phyloP scores from a whole-genome alignment of 768 basidiomycete species.

The Lactarius psammicola region DNA sequence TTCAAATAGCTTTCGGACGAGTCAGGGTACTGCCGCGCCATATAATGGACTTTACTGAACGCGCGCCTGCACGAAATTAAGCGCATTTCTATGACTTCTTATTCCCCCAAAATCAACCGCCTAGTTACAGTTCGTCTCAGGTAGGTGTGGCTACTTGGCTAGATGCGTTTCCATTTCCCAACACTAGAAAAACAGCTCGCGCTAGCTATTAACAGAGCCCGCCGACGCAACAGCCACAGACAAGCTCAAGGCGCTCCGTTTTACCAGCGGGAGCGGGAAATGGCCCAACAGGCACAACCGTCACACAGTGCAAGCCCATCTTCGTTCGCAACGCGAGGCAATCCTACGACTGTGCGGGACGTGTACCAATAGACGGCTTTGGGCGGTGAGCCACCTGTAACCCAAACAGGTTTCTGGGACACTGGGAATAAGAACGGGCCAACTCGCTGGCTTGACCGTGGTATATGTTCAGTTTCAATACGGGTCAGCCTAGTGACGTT shows the following conservation, averaged over 20 bases:
- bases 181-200: neutral
- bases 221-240: conserved; percentile 16
- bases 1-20: too few species aligned
- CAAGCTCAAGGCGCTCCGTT: conserved; percentile 1
- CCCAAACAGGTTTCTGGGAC: neutral
- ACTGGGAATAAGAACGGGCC: neutral
- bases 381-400: neutral
- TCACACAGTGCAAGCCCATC: neutral
- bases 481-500: neutral
- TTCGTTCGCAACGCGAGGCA: neutral
- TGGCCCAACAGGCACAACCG: neutral
- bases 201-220: conserved; percentile 1
- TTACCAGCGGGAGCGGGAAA: conserved; percentile 7
- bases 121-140: too few species aligned
- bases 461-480: conserved; percentile 14
- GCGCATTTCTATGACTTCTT: too few species aligned
- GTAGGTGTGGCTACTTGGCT: conserved; percentile 6
- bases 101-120: too few species aligned
- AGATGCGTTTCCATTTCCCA: too few species aligned
- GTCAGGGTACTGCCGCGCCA: too few species aligned
- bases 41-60: too few species aligned
- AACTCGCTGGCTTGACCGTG: conserved; percentile 6
- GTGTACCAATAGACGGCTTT: neutral
- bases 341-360: neutral
- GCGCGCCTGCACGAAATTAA: too few species aligned